These are phyloP conservation scores for Pisolithus tinctorius DNA, from an alignment of 768 basidiomycete species.

Conservation along the genomic window DNA sequence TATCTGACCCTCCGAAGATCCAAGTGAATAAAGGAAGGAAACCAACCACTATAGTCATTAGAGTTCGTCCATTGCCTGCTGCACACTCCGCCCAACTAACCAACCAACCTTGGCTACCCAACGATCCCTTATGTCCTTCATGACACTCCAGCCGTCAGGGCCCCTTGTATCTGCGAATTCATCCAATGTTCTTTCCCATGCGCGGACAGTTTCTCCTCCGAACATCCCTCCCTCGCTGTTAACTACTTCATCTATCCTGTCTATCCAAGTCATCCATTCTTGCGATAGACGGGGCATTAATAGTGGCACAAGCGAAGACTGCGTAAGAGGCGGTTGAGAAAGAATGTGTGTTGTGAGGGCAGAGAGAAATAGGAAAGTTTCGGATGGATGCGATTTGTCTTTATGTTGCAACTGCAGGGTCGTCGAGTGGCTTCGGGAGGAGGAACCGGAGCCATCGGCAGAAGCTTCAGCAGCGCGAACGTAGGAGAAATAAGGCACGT, in stretches of 20 bases:
- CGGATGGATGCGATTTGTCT: constrained; percentile 64
- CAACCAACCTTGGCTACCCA: constrained; percentile 78
- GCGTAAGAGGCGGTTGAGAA: constrained; percentile 61
- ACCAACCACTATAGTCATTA: constrained; percentile 3
- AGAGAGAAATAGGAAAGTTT: constrained; percentile 67
- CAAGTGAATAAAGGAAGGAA: no score
- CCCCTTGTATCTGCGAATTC: constrained; percentile 52
- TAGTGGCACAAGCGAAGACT: constrained; percentile 48
- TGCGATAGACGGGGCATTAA: constrained; percentile 58
- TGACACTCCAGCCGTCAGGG: constrained; percentile 31
- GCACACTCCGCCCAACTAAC: constrained; percentile 48
- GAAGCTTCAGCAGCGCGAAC: constrained; percentile 25
- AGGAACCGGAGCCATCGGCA: constrained; percentile 16
- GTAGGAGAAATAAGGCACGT: constrained; percentile 81
- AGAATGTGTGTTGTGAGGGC: constrained; percentile 62
- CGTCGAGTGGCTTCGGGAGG: constrained; percentile 36
- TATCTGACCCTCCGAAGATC: no score
- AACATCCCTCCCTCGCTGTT: constrained; percentile 78
- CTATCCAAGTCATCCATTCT: constrained; percentile 78
- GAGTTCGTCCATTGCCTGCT: constrained; percentile 25
- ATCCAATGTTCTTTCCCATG: constrained; percentile 67
- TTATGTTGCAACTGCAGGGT: constrained; percentile 47
- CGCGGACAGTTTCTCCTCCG: constrained; percentile 57
- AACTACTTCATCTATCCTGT: constrained; percentile 59
- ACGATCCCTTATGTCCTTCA: constrained; percentile 47